These are phyloP conservation scores for Sugiyamaella castrensis DNA, from an alignment of 1,139 yeast species.

Conservation along the genomic window DNA sequence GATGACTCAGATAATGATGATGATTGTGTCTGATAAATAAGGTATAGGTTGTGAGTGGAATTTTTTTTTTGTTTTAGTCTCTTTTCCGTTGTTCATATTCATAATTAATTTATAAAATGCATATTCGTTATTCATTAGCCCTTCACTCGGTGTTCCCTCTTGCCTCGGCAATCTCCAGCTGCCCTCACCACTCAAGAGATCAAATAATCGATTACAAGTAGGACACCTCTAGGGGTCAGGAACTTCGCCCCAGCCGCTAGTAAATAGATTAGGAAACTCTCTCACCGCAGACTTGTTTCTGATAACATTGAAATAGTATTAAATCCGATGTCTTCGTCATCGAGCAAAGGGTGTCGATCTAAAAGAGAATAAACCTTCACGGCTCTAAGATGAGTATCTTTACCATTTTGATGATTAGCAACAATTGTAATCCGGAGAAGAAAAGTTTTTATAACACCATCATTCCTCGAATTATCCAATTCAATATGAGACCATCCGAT, in stretches of 20 bases:
- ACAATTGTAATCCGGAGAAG: constrained; percentile 65
- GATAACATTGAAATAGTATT: constrained; percentile 36
- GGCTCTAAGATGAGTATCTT: constrained; percentile 87
- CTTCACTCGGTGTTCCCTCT: background rate
- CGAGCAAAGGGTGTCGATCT: constrained; percentile 11
- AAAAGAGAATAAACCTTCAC: constrained; percentile 50
- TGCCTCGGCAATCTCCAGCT: background rate
- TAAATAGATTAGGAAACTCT: background rate
- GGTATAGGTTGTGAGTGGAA: no score
- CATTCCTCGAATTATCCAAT: constrained; percentile 55
- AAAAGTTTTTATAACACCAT: constrained; percentile 67
- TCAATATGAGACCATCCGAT: constrained; percentile 82
- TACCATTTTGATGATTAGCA: constrained; percentile 92
- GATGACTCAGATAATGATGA: background rate
- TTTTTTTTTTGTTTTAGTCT: no score
- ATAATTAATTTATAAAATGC: no score
- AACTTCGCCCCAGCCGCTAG: no score
- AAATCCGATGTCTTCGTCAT: constrained; percentile 30
- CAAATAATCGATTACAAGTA: no score
- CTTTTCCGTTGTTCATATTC: no score
- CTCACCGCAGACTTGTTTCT: constrained; percentile 37
- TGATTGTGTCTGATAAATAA: background rate
- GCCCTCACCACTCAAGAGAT: background rate
- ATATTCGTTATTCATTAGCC: background rate
- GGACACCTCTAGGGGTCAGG: no score